Evolutionary conservation across 176 grass and related monocot genomes (phyloP), one percentile per base, ranked within the genome.

Genomic region (Aegilops sharonensis): DNA sequence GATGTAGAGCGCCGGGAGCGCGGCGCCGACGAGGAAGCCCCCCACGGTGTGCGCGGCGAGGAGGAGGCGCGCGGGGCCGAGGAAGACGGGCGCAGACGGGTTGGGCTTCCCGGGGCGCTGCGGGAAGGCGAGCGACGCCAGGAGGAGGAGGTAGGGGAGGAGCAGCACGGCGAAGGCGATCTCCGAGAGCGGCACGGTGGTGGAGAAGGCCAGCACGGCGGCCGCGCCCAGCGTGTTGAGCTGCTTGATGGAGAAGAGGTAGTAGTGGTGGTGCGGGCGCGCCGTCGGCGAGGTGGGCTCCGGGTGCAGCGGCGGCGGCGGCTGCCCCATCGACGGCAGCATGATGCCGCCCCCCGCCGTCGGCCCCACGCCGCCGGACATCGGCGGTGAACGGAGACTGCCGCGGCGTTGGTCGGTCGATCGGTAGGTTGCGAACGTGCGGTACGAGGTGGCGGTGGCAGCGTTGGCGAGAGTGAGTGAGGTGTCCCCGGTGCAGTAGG

Each of bases 1-100:
- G 89, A 98, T 93, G 87, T 95, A 89, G 74, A 87, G 83, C 63
- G 91, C 86, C 54, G 93, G 93, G 30, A 95, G 83, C 76, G 92
- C 85, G 54, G 92, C 91, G 67, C 89, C 93, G 78, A 95, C 76
- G 83, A 81, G 63, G 78, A 90, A 90, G 1, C 85, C 91, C 3
- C 20, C 20, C 11, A 78, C 68, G 85, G 89, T 84, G 87, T 90
- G 91, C 20, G 40, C 64, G 42, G 9, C 15, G 86, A 93, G 91
- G 78, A 87, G 31, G 29, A 71, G 23, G 9, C 89, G 65, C 2
- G 18, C 68, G 64, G 62, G 23, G 82, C 84, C 87, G 85, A 65
- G 30, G 79, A 85, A 83, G 56, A 92, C 85, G 67, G 87, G 78
- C 21, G 80, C 81, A 11, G 81, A 64, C 15, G 88, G 86, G 83